Evolutionary conservation across 345 rosid genomes (phyloP), one percentile per base, ranked within the genome.

Genomic region (Gossypium rotundifolium): DNA sequence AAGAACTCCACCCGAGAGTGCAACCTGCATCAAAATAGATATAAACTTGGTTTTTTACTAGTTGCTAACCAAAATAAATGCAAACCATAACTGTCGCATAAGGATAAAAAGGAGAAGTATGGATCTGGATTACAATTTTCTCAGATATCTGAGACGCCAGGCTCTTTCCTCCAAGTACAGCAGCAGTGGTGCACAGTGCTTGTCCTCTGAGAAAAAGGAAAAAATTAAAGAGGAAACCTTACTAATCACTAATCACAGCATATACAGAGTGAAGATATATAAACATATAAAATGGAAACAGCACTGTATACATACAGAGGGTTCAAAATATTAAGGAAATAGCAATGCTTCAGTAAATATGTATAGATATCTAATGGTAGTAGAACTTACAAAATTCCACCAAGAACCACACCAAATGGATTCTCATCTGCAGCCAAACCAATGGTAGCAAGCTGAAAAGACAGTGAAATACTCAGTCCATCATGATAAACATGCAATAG

Each of bases 371-470:
- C 17, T 44, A 52, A 46, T 54, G 46, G 29, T 54, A 72, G 46
- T 54, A 72, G 46, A 57, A 82, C 95, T 82, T 85, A 87, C 97
- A 89, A 0, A 79, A 91, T 81, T 77, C 97, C 97, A 7, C 97
- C 98, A 78, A 94, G 87, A 75, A 92, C 91, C 18, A 92, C 98
- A 4, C 98, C 97, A 0, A 91, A 69, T 59, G 98, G 98, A 65
- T 91, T 89, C 83, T 92, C 97, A 69, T 94, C 97, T 27, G 98
- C 98, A 78, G 98, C 98, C 79, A 94, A 81, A 68, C 97, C 97
- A 84, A 94, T 90, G 13, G 95, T 90, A 52, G 98, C 98, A 76
- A 94, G 81, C 98, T 94, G 89, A 76, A 81, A 75, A 73, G 76
- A 74, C 65, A 78, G 59, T 45, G 54, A 74, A 17, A 2, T 5